phyloP scores from a whole-genome alignment of 495 filamentous ascomycete species.

The Neurospora cerealis region DNA sequence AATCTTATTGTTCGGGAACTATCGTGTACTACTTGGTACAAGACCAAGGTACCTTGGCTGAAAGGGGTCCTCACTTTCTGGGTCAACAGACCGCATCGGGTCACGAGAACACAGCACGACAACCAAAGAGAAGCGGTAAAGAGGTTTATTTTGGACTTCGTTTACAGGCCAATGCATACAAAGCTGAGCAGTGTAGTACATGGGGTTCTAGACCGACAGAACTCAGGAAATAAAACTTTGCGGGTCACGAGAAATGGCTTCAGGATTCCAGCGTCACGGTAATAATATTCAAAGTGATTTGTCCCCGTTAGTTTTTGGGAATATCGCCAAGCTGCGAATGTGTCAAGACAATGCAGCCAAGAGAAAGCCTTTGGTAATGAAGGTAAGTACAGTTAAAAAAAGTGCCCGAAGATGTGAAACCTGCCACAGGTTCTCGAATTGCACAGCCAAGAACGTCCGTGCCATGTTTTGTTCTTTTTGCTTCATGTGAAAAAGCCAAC shows the following conservation, averaged over 20 bases:
- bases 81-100: background rate
- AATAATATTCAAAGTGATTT: background rate
- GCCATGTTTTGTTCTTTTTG: background rate
- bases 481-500: background rate
- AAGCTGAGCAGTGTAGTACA: background rate
- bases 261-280: background rate
- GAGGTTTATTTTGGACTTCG: background rate
- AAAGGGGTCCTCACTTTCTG: background rate
- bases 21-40: background rate
- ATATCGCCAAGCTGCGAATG: background rate
- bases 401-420: background rate
- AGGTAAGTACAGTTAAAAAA: background rate
- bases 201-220: background rate
- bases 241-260: background rate
- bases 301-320: background rate
- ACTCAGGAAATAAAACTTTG: background rate
- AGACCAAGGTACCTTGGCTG: background rate
- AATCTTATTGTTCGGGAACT: conserved; percentile 9
- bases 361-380: background rate
- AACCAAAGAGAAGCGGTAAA: conserved; percentile 9
- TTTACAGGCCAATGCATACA: background rate
- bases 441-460: background rate
- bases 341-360: background rate
- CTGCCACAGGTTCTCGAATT: background rate
- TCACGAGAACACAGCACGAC: conserved; percentile 7